These are phyloP conservation scores for Colletotrichum sp. DNA, from an alignment of 2,329 filamentous ascomycete species.

Conservation along the genomic window DNA sequence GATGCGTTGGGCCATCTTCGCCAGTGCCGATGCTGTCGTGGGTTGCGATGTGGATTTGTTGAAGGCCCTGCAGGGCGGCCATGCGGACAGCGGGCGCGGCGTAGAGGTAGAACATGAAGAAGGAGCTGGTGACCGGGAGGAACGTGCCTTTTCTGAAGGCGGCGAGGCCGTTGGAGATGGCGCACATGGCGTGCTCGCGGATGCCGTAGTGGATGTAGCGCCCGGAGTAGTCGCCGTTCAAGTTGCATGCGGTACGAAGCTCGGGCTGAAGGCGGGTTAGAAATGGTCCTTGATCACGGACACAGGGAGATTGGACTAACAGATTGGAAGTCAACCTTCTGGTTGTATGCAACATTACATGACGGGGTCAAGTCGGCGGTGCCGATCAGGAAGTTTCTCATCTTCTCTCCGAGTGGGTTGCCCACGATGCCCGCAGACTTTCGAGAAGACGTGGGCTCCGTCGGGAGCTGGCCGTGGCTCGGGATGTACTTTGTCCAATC, in stretches of 20 bases:
- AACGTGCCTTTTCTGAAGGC: constrained; percentile 61
- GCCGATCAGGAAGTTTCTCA: constrained; percentile 58
- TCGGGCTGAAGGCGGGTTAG: constrained; percentile 30
- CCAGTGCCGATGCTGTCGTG: constrained; percentile 66
- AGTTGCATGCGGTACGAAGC: constrained; percentile 46
- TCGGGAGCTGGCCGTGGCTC: constrained; percentile 46
- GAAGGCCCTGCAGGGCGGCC: constrained; percentile 61
- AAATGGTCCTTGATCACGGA: rapidly evolving
- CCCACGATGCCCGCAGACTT: constrained; percentile 53
- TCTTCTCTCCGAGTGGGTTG: constrained; percentile 54
- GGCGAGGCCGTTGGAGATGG: constrained; percentile 63
- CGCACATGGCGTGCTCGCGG: constrained; percentile 66
- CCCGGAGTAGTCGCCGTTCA: constrained; percentile 59
- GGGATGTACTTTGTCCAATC: constrained; percentile 57
- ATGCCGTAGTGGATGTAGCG: constrained; percentile 67
- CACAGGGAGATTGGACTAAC: not conserved
- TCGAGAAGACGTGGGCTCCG: constrained; percentile 51
- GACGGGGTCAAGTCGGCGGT: constrained; percentile 59
- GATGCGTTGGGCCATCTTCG: constrained; percentile 67
- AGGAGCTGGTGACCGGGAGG: constrained; percentile 61
- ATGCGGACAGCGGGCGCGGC: constrained; percentile 65
- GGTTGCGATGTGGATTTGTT: constrained; percentile 64
- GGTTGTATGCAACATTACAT: constrained; percentile 61
- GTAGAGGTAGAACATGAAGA: constrained; percentile 69
- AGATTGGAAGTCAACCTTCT: constrained; percentile 54